Evolutionary conservation across 2,329 filamentous ascomycete genomes (phyloP).

Genomic region (Fusarium ambrosium): DNA sequence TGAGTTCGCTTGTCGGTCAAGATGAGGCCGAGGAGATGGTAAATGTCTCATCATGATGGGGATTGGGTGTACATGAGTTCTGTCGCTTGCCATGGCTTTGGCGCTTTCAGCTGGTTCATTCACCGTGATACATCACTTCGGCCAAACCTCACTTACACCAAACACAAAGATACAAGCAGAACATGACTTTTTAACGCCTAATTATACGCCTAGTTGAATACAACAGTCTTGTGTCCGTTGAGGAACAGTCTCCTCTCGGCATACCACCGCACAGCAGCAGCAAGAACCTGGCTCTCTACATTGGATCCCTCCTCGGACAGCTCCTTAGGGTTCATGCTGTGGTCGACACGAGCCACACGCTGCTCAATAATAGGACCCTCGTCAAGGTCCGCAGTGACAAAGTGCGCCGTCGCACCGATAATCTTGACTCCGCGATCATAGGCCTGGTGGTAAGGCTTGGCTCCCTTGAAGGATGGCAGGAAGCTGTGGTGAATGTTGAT

Average conservation of each 20-base stretch:
- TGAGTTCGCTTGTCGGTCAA: neutral
- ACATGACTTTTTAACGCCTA: constrained; percentile 14
- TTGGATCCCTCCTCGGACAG: constrained; percentile 85
- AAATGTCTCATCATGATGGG: neutral
- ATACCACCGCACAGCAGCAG: constrained; percentile 87
- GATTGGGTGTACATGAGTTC: neutral
- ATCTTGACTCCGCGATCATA: constrained; percentile 91
- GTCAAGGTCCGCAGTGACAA: constrained; percentile 86
- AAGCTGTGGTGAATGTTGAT: constrained; percentile 95
- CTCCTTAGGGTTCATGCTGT: constrained; percentile 81
- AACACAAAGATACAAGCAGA: neutral
- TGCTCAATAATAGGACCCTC: constrained; percentile 93
- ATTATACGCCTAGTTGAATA: constrained; percentile 65
- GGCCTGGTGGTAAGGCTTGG: constrained; percentile 89
- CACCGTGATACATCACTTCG: neutral
- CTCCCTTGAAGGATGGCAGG: constrained; percentile 88
- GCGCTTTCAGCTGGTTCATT: neutral
- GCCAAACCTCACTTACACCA: neutral
- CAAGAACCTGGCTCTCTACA: constrained; percentile 86
- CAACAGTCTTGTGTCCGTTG: constrained; percentile 84
- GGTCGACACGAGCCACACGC: constrained; percentile 81
- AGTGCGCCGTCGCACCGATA: constrained; percentile 87
- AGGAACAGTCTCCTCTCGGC: constrained; percentile 83
- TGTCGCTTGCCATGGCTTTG: neutral
- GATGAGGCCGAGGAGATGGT: neutral